Conservation (phyloP, 306 rosid genomes). For the Acmispon strigosus region DNA sequence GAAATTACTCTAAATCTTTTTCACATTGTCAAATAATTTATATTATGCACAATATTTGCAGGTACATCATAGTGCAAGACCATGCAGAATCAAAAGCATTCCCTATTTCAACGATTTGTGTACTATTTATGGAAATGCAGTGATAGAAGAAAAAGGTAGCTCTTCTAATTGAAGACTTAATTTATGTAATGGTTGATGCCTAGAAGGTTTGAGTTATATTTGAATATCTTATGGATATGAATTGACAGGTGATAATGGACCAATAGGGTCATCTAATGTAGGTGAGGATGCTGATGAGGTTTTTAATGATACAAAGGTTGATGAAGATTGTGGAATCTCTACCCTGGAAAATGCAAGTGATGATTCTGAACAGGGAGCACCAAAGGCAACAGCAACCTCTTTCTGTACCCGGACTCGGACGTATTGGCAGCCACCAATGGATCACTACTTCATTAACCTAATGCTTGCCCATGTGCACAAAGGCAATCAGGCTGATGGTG, state of each 20-base stretch:
- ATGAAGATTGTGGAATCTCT: slow-evolving; percentile 41
- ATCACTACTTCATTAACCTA: slow-evolving; percentile 54
- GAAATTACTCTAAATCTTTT: background rate
- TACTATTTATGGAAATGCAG: slow-evolving; percentile 41
- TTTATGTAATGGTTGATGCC: slow-evolving; percentile 17
- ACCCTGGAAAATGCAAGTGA: slow-evolving; percentile 21
- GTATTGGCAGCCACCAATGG: slow-evolving; percentile 77
- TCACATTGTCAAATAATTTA: background rate
- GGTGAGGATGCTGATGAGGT: slow-evolving; percentile 26
- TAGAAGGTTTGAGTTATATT: slow-evolving; percentile 10
- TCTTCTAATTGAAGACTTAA: background rate
- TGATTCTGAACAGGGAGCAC: slow-evolving; percentile 22
- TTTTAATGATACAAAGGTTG: slow-evolving; percentile 39
- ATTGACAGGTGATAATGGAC: slow-evolving; percentile 34
- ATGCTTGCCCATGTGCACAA: slow-evolving; percentile 62
- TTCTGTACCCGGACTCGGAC: slow-evolving; percentile 45
- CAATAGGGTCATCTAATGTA: slow-evolving; percentile 26
- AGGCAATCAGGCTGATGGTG: slow-evolving; percentile 53
- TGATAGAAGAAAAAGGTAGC: slow-evolving; percentile 38
- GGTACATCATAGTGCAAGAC: slow-evolving; percentile 51
- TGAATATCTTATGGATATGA: slow-evolving; percentile 17
- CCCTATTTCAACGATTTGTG: slow-evolving; percentile 52
- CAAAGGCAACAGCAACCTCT: slow-evolving; percentile 21
- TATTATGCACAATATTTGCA: slow-evolving; percentile 21
- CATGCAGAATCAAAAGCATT: slow-evolving; percentile 57